phyloP scores from a whole-genome alignment of 257 asterid genomes.

The Solanum arcanum region DNA sequence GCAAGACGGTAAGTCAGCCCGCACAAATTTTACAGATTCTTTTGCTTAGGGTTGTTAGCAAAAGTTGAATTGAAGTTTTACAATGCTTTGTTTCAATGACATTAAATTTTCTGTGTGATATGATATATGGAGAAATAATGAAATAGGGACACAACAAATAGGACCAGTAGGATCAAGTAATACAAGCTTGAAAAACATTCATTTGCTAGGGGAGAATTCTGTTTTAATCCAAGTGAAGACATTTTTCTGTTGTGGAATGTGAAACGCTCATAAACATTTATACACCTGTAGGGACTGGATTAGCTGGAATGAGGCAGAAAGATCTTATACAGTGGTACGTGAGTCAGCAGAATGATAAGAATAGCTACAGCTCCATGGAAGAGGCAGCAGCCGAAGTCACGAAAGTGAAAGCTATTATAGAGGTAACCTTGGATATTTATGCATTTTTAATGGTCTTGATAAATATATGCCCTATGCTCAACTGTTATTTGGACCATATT shows the following conservation, averaged over 20 bases:
- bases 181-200: not conserved
- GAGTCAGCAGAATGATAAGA: constrained; percentile 72
- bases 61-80: not conserved
- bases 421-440: constrained; percentile 27
- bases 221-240: not conserved
- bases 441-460: not conserved
- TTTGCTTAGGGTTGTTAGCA: not conserved
- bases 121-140: not conserved
- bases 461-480: not conserved
- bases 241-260: not conserved
- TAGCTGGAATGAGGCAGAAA: constrained; percentile 87
- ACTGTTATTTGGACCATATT: not conserved
- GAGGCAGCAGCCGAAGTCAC: constrained; percentile 80
- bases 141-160: not conserved
- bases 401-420: constrained; percentile 77
- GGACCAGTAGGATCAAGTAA: not conserved
- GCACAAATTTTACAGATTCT: not conserved
- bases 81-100: not conserved
- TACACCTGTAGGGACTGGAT: constrained; percentile 35
- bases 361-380: constrained; percentile 50
- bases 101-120: not conserved
- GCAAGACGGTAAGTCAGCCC: constrained; percentile 39
- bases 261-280: not conserved
- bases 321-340: constrained; percentile 88
- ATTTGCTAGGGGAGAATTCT: not conserved